phyloP scores from a whole-genome alignment of 2,329 filamentous ascomycete genomes.

The Cordyceps tenuipes region DNA sequence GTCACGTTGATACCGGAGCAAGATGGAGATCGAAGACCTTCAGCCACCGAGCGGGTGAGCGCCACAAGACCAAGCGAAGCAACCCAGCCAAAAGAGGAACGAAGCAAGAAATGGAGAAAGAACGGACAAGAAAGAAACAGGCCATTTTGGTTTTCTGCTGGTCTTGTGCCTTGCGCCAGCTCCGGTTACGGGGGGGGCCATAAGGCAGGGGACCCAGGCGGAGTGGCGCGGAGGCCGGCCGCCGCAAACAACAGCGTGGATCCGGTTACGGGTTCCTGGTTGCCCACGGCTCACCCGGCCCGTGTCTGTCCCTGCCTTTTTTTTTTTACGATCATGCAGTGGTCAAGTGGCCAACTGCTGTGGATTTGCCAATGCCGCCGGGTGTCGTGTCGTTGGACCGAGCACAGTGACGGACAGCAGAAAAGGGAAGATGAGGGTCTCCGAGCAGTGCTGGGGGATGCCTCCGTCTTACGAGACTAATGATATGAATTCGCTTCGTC shows the following conservation, averaged over 20 bases:
- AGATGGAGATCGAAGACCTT: neutral
- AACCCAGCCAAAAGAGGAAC: neutral
- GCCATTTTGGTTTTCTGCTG: neutral
- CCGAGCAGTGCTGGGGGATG: too few species aligned
- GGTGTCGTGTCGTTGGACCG: too few species aligned
- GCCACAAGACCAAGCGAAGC: neutral
- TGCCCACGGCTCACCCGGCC: neutral
- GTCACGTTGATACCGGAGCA: neutral
- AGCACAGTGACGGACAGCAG: too few species aligned
- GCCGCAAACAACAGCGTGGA: neutral
- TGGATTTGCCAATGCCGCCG: too few species aligned
- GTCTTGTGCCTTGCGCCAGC: conserved; percentile 1
- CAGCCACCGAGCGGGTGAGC: too few species aligned
- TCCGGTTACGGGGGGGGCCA: conserved; percentile 5
- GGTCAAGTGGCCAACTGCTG: too few species aligned
- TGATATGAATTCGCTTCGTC: too few species aligned
- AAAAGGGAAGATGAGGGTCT: too few species aligned
- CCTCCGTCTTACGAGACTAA: too few species aligned
- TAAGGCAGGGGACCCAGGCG: neutral
- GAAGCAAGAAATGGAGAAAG: neutral
- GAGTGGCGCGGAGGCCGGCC: neutral
- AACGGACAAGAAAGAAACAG: neutral
- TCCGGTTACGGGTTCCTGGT: neutral
- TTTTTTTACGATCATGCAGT: too few species aligned
- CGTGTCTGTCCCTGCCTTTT: neutral